Percentiles rank a stretch among this genome's conserved stretches.
These are phyloP conservation scores for Triadica sebifera DNA, from an alignment of 345 rosid species.

Conservation along the genomic window DNA sequence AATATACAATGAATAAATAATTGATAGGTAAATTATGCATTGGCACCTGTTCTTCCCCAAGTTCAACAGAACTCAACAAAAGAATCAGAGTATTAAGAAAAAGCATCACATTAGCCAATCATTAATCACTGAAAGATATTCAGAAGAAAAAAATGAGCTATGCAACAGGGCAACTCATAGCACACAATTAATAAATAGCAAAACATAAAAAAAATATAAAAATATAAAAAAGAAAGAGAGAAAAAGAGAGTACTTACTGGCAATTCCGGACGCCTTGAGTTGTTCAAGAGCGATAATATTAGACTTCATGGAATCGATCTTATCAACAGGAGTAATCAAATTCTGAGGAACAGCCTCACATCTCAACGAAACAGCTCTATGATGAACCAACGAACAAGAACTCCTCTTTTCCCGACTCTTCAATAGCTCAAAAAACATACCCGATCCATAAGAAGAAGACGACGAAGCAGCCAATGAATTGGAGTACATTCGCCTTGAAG, in stretches of 20 bases:
- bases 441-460: neutral
- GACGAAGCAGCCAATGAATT: neutral
- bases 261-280: slow-evolving; percentile 23
- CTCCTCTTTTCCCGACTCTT: neutral
- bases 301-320: neutral
- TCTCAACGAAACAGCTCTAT: slow-evolving; percentile 1
- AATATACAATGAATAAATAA: no score
- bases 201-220: neutral
- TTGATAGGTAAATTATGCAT: no score
- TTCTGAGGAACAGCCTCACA: slow-evolving; percentile 7
- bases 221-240: neutral
- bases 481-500: neutral
- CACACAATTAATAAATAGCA: neutral
- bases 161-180: neutral
- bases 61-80: no score
- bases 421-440: neutral
- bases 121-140: neutral
- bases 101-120: neutral
- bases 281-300: slow-evolving; percentile 21
- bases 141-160: neutral
- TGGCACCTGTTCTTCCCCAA: no score
- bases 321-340: slow-evolving; percentile 7
- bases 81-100: no score
- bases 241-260: slow-evolving; percentile 8
- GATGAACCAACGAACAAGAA: neutral